Conservation (phyloP, 2,329 filamentous ascomycete species). For the Hypoxylon sp. region DNA sequence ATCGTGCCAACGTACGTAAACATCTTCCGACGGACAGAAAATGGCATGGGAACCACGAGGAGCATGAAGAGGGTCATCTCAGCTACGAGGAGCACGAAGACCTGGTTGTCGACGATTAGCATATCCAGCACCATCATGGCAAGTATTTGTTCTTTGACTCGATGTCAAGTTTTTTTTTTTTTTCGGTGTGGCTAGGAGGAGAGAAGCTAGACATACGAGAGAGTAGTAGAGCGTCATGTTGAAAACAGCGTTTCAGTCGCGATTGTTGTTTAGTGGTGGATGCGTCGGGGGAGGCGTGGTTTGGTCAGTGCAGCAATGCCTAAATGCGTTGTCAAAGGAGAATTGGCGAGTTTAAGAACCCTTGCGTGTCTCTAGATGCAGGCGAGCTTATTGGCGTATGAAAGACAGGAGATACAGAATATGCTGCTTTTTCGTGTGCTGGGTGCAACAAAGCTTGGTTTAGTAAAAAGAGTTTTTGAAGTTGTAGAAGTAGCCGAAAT, state of each 20-base stretch:
- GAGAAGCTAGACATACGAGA: constrained; percentile 54
- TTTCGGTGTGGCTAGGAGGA: neutral
- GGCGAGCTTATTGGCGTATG: constrained; percentile 24
- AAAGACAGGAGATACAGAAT: constrained; percentile 6
- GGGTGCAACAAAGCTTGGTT: constrained; percentile 16
- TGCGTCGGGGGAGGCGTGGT: constrained; percentile 21
- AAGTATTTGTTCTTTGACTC: neutral
- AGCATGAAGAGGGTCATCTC: constrained; percentile 87
- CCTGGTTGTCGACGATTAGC: constrained; percentile 62
- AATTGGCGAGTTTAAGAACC: constrained; percentile 22
- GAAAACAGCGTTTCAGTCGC: constrained; percentile 21
- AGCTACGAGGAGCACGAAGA: constrained; percentile 83
- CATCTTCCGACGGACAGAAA: constrained; percentile 84
- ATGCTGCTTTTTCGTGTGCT: constrained; percentile 11
- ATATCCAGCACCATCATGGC: constrained; percentile 25
- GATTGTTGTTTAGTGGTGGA: constrained; percentile 15
- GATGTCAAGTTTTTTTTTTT: neutral
- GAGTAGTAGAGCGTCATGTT: constrained; percentile 65
- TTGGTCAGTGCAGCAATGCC: constrained; percentile 29
- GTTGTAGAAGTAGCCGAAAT: constrained; percentile 25
- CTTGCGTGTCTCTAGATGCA: constrained; percentile 19
- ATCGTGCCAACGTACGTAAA: constrained; percentile 70
- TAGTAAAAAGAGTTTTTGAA: constrained; percentile 13
- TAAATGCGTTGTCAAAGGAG: constrained; percentile 37
- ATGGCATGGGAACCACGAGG: constrained; percentile 88